Conservation (phyloP, 371 early-diverging fungal species). For the Mucor ambiguus region DNA sequence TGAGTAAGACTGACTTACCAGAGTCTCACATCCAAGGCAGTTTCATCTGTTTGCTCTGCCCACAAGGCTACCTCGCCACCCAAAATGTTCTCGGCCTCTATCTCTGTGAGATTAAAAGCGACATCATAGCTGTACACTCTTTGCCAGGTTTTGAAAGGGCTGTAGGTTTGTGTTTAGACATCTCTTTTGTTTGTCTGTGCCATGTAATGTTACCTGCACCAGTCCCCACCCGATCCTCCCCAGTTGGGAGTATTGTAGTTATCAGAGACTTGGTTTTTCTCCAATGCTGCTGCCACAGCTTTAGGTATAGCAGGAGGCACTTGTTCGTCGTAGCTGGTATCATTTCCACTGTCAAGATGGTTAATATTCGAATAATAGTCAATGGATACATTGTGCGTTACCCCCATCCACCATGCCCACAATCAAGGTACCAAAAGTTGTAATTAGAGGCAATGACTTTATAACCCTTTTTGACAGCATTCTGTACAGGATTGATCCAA, state of each 20-base stretch:
- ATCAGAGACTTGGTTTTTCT: slow-evolving; percentile 23
- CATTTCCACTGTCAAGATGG: slow-evolving; percentile 27
- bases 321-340: slow-evolving; percentile 48
- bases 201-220: slow-evolving; percentile 42
- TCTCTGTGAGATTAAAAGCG: slow-evolving; percentile 58
- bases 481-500: slow-evolving; percentile 55
- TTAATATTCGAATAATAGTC: background rate
- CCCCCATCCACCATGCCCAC: slow-evolving; percentile 69
- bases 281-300: slow-evolving; percentile 22
- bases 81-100: slow-evolving; percentile 48
- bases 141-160: slow-evolving; percentile 84
- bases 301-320: slow-evolving; percentile 30
- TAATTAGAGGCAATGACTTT: slow-evolving; percentile 60
- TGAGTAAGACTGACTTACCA: slow-evolving; percentile 45
- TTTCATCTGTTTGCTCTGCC: slow-evolving; percentile 74
- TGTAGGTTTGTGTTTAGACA: slow-evolving; percentile 15
- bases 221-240: slow-evolving; percentile 49
- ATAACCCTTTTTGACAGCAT: slow-evolving; percentile 56
- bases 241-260: slow-evolving; percentile 40
- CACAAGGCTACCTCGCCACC: slow-evolving; percentile 66
- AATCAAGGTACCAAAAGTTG: slow-evolving; percentile 73
- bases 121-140: slow-evolving; percentile 76
- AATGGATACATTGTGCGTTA: background rate
- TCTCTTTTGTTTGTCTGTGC: background rate
- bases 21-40: slow-evolving; percentile 62